Base-by-base conservation (phyloP, 163 green algal species). In the Botryococcus braunii region DNA sequence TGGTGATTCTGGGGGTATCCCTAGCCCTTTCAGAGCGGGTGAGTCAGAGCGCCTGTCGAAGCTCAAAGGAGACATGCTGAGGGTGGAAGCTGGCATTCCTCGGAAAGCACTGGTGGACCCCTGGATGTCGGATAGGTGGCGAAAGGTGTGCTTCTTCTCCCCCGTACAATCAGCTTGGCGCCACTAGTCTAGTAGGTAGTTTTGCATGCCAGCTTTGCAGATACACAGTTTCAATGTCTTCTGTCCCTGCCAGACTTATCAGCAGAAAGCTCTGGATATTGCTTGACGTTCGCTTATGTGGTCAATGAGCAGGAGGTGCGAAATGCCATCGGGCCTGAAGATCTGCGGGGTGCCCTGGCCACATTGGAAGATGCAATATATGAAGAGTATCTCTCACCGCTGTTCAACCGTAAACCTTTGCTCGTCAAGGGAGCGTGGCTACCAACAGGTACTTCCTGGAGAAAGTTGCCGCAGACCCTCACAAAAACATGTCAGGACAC, bases 391-490 rank as follows among this genome's bases (percentile, higher is more conserved):
- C 50, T 85, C 32, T 77, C 75, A 37, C 36, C 63, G 48, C 56
- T 62, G 27, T 86, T 80, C 43, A 35, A 65, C 40, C 52, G 70
- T 0, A 36, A 65, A 2, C 84, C 82, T 11, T 31, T 73, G 49
- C 69, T 86, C n/a, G 71, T 89, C 32, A 75, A 66, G 38, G 79
- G 81, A n/a, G 80, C 78, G 37, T 89, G 79, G 76, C 66, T 85
- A 52, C 73, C 63, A 35, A 74, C 70, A 29, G 76, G 76, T 81
- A 59, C 29, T 34, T 7, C 0, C 35, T 9, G 50, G 49, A n/a
- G n/a, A n/a, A n/a, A n/a, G n/a, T n/a, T n/a, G n/a, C n/a, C n/a
- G n/a, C n/a, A n/a, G n/a, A n/a, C n/a, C n/a, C n/a, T n/a, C n/a
- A n/a, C n/a, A n/a, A n/a, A n/a, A n/a, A n/a, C n/a, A n/a, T n/a